These are phyloP conservation scores for peach (Prunus persica) DNA, from an alignment of 306 rosid genomes.

Conservation along the genomic window DNA sequence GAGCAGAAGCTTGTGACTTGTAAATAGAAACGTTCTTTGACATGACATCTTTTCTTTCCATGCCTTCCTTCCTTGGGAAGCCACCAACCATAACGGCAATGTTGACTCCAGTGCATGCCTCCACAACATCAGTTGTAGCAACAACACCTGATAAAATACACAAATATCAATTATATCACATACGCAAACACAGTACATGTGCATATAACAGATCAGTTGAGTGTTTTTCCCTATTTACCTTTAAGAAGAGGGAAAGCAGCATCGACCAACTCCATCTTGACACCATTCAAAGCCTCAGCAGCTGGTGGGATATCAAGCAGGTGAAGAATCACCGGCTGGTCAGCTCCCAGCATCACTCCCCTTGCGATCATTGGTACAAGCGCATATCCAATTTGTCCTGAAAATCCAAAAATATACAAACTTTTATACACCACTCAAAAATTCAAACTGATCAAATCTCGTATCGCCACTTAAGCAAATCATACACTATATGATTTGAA, in stretches of 20 bases:
- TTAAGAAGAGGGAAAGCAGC: slow-evolving; percentile 93
- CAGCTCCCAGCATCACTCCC: slow-evolving; percentile 87
- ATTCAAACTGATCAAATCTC: background rate
- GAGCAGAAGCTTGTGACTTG: slow-evolving; percentile 96
- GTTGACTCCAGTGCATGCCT: slow-evolving; percentile 91
- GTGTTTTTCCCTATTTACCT: slow-evolving; percentile 27
- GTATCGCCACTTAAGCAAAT: slow-evolving; percentile 27
- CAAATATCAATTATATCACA: slow-evolving; percentile 14
- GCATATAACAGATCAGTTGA: background rate
- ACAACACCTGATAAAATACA: slow-evolving; percentile 68
- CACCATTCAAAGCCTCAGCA: slow-evolving; percentile 91
- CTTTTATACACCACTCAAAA: slow-evolving; percentile 4
- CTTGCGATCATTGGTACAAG: slow-evolving; percentile 98
- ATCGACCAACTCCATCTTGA: slow-evolving; percentile 91
- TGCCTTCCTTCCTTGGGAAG: slow-evolving; percentile 97
- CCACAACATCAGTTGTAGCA: slow-evolving; percentile 96
- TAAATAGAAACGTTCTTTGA: slow-evolving; percentile 88
- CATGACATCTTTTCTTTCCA: slow-evolving; percentile 99
- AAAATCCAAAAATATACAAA: slow-evolving; percentile 16
- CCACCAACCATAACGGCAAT: slow-evolving; percentile 98
- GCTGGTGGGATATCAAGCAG: slow-evolving; percentile 90
- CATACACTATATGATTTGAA: background rate
- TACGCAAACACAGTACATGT: background rate
- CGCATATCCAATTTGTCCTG: slow-evolving; percentile 98
- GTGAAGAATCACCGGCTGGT: slow-evolving; percentile 97